Base-by-base conservation (phyloP, 371 early-diverging fungal species). In the Mortierella sp. region DNA sequence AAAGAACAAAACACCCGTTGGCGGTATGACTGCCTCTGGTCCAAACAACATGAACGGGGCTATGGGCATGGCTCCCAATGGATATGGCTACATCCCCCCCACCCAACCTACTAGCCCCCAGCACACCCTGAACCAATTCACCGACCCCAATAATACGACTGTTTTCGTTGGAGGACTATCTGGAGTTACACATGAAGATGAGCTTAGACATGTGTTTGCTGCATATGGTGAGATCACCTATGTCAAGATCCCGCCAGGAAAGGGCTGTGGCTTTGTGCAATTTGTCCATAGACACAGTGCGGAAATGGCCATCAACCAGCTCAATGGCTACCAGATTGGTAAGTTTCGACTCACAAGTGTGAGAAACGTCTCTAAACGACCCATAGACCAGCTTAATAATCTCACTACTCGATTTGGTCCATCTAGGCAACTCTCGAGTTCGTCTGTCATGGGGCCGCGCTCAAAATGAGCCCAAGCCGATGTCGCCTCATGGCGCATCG, bases 211-310 rank as follows among this genome's bases (percentile, higher is more conserved):
- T 6, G 88, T 87, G 62, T 98, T 98, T 80, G 85, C 89, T n/a
- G 90, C 90, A 26, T 96, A 94, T 86, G 98, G 98, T 39, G 96
- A 94, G 39, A 94, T 98, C 40, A 89, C 89, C 1, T 93, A 96
- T 85, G 94, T 94, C 76, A 97, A 97, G 83, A 96, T 98, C 69
- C 97, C 97, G 20, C 92, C 94, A 24, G 95, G 96, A 57, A 96
- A 96, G 76, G 94, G 96, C 12, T 98, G 98, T 85, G 98, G 97
- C 10, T 98, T 98, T 87, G 96, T 98, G 35, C 95, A 95, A 68
- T 98, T 91, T 84, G 91, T 91, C 6, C 90, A 92, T 55, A 89
- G 96, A 20, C 89, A 90, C 37, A 89, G 92, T 57, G 97, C 98
- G 12, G 97, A 97, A 77, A 84, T 90, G 61, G 97, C 98, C 8